Base-by-base conservation (phyloP, 257 asterid genomes). In the Knoxia roxburghii region DNA sequence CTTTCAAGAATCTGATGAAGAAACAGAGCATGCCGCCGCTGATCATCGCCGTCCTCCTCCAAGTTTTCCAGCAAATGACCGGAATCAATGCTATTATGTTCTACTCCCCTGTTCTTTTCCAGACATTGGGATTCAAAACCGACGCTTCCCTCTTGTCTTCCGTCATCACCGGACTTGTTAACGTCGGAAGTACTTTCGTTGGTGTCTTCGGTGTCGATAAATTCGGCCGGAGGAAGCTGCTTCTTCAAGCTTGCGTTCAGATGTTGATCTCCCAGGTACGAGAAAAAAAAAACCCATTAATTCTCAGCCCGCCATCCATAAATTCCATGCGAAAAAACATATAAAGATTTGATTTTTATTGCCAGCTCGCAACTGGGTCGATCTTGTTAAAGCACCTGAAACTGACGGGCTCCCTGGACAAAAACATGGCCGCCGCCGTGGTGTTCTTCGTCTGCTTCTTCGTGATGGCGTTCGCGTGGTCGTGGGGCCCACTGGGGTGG, bases 401-500 rank as follows among this genome's bases (percentile, higher is more conserved):
- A 2, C 52, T 61, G 5, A 76, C 80, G 20, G 76, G 81, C 0
- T 13, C 70, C 18, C 77, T 75, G 4, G 64, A 61, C 67, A 58
- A 53, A 58, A 13, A 6, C 2, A 58, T 48, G 0, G 78, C 81
- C 0, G 6, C 0, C 9, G 55, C 24, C 0, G 81, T 81, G 60
- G 79, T 81, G n/a, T 7, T 68, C 17, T 24, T 73, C 1, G 78
- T 81, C 14, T 78, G 83, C 67, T 62, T 69, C 27, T 81, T 69
- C 37, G 86, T 81, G 27, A 79, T 73, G 70, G 62, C 79, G 7
- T 81, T 81, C 23, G 86, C 83, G 8, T 78, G 83, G 86, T 81
- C 83, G 24, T 81, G 83, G 83, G 86, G 81, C 1, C 86, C 86
- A 0, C 41, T 81, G 6, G 85, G 85, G 0, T 81, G 85, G 85